Conservation (phyloP, 371 early-diverging fungal genomes). For the Mucor saturninus region DNA sequence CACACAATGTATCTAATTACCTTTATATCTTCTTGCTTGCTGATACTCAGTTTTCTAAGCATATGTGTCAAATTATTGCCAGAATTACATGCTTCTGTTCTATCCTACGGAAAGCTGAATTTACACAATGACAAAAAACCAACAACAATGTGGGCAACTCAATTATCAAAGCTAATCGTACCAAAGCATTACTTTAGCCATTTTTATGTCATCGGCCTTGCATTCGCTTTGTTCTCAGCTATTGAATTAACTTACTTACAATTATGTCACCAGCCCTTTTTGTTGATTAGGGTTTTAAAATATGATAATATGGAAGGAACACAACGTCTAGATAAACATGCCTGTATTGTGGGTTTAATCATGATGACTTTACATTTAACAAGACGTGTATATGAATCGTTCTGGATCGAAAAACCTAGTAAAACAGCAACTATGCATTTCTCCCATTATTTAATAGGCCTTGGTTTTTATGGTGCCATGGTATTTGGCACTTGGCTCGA, state of each 20-base stretch:
- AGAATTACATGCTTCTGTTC: conserved; percentile 39
- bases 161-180: conserved; percentile 47
- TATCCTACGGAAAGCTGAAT: conserved; percentile 52
- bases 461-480: conserved; percentile 70
- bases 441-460: conserved; percentile 68
- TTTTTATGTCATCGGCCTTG: conserved; percentile 65
- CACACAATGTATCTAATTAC: conserved; percentile 24
- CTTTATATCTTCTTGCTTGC: conserved; percentile 33
- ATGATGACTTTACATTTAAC: conserved; percentile 59
- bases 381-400: conserved; percentile 70
- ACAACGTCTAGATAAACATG: conserved; percentile 19
- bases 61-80: conserved; percentile 35
- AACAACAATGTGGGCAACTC: conserved; percentile 14
- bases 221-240: conserved; percentile 27
- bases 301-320: conserved; percentile 8
- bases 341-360: conserved; percentile 46
- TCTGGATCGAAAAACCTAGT: conserved; percentile 62
- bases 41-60: conserved; percentile 22
- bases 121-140: conserved; percentile 35
- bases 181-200: conserved; percentile 72
- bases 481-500: conserved; percentile 55
- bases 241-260: conserved; percentile 24
- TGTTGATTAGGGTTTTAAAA: conserved; percentile 4
- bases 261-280: background rate
- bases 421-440: conserved; percentile 67